phyloP scores from a whole-genome alignment of 305 asterid species.

The Euphrasia arctica region DNA sequence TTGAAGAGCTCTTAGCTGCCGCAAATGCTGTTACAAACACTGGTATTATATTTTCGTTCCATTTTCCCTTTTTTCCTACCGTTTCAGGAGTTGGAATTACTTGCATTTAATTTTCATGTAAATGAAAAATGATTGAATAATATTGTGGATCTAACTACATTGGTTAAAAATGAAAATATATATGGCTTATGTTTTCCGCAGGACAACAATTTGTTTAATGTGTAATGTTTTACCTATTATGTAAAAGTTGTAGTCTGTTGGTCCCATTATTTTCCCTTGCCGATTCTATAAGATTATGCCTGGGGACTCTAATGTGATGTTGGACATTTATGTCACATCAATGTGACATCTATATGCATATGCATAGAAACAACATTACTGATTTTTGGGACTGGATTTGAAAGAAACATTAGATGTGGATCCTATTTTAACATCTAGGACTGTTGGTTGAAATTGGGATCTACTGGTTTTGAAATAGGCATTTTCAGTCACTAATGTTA shows the following conservation, averaged over 20 bases:
- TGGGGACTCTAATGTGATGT: background rate
- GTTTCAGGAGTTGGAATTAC: background rate
- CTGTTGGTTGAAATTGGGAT: background rate
- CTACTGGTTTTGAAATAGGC: background rate
- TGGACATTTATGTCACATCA: conserved; percentile 9
- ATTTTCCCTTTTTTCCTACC: background rate
- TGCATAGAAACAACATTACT: background rate
- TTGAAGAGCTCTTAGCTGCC: conserved; percentile 90
- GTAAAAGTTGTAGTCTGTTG: background rate
- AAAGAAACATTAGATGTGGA: background rate
- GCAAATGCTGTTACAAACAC: conserved; percentile 74
- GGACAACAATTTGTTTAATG: background rate
- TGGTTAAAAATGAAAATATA: background rate
- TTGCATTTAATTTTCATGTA: background rate
- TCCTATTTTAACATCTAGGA: background rate
- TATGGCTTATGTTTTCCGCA: background rate
- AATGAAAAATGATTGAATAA: background rate
- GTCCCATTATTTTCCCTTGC: background rate
- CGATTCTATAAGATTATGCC: background rate
- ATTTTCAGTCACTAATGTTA: background rate
- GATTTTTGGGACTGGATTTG: background rate
- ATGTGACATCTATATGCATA: background rate
- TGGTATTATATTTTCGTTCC: conserved; percentile 40
- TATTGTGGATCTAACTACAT: background rate
- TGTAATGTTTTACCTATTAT: background rate